Percentiles rank a stretch among this genome's conserved stretches.
Conservation (phyloP, 2,329 filamentous ascomycete species). For the Phoma sp. region DNA sequence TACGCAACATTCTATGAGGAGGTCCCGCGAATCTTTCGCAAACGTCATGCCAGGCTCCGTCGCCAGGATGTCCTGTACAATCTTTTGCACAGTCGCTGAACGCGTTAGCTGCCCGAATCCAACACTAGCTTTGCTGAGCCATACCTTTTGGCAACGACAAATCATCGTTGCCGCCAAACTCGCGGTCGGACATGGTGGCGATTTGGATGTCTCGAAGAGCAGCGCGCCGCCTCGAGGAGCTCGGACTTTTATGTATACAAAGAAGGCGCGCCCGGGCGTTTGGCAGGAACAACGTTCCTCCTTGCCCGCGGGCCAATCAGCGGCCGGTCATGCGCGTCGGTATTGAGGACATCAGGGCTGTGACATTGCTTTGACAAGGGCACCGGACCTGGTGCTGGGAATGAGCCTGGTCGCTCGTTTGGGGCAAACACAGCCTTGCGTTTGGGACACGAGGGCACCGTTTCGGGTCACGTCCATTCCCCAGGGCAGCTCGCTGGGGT, state of each 20-base stretch:
- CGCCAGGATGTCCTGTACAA: constrained; percentile 91
- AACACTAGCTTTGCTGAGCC: constrained; percentile 3
- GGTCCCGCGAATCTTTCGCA: constrained; percentile 91
- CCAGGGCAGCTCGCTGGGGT: constrained; percentile 3
- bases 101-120: constrained; percentile 8
- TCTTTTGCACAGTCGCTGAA: constrained; percentile 74
- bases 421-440: background rate
- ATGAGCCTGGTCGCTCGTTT: constrained; percentile 3
- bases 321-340: background rate
- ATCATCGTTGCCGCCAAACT: constrained; percentile 53
- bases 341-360: constrained; percentile 1
- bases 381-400: constrained; percentile 14
- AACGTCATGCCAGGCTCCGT: constrained; percentile 79
- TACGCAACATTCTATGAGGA: constrained; percentile 97
- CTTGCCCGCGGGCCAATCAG: constrained; percentile 9
- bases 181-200: constrained; percentile 50
- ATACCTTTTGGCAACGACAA: constrained; percentile 51
- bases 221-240: constrained; percentile 9
- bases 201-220: constrained; percentile 9
- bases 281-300: constrained; percentile 13
- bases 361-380: constrained; percentile 4
- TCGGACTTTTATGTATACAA: constrained; percentile 19
- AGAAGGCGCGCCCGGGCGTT: constrained; percentile 4
- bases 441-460: background rate
- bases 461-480: background rate